Conservation (phyloP, 2,329 filamentous ascomycete species). For the Xylariaceae sp. region DNA sequence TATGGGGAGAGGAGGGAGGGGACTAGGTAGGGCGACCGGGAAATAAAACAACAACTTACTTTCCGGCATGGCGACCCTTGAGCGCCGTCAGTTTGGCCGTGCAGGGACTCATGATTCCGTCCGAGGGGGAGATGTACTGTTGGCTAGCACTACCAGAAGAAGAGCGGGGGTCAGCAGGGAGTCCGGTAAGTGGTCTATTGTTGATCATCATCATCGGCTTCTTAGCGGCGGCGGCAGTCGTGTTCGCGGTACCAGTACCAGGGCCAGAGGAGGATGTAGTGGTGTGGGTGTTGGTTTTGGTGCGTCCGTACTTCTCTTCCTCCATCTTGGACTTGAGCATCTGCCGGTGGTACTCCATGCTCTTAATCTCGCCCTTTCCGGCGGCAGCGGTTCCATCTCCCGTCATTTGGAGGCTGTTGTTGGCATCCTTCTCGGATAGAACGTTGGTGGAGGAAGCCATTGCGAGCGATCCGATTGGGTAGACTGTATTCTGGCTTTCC, state of each 20-base stretch:
- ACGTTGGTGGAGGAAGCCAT: conserved; percentile 46
- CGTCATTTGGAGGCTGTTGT: conserved; percentile 37
- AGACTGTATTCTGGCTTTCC: too few relatives aligned
- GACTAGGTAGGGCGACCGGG: too few relatives aligned
- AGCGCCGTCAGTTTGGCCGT: conserved; percentile 76
- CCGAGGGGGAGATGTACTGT: conserved; percentile 75
- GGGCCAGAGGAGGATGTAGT: conserved; percentile 9
- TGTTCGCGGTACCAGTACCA: conserved; percentile 10
- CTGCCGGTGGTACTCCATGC: conserved; percentile 74
- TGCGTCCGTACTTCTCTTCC: conserved; percentile 49
- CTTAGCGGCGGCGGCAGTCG: conserved; percentile 9
- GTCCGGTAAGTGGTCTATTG: conserved; percentile 17
- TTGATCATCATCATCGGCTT: conserved; percentile 15
- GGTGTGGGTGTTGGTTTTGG: conserved; percentile 7
- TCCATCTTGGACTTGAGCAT: conserved; percentile 68
- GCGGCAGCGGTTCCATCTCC: conserved; percentile 32
- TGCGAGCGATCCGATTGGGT: too few relatives aligned
- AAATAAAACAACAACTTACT: conserved; percentile 47
- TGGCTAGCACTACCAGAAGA: conserved; percentile 34
- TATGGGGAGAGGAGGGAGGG: not conserved
- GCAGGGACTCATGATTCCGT: conserved; percentile 83
- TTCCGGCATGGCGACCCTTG: conserved; percentile 73
- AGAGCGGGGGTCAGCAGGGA: conserved; percentile 24
- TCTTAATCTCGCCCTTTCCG: conserved; percentile 49
- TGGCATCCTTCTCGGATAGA: conserved; percentile 62